Base-by-base conservation (phyloP, 768 basidiomycete species). In the Boletellus ananas region DNA sequence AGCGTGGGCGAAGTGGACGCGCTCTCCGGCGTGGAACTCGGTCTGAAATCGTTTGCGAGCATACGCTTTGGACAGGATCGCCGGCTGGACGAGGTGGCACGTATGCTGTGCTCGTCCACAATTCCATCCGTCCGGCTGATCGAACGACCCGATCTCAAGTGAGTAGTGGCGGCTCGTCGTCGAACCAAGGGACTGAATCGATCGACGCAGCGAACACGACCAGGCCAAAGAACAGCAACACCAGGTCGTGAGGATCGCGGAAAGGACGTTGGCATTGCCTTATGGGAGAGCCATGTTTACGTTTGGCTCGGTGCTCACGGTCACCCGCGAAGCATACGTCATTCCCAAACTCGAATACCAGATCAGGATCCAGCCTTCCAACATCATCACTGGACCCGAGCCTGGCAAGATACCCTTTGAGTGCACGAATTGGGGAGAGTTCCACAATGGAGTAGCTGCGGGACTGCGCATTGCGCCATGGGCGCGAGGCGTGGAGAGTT, bases 371-470 rank as follows among this genome's bases (percentile, higher is more conserved):
- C 85, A 87, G 55, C 91, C 90, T 5, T 71, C 83, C 45, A 89
- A 88, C 59, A 67, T 83, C 34, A 73, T 76, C 9, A 76, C 85
- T 29, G 66, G 77, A 14, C 82, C 85, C 1, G 90, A 91, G 50
- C 63, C 74, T n/a, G 84, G 84, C 17, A 88, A 90, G 64, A 79
- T 93, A 51, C 74, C 79, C 0, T 58, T 70, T 1, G 94, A 97
- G 37, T 85, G 84, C 27, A 69, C 81, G 6, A 79, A 76, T 45
- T 99, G 95, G 96, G 93, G 90, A n/a, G 90, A 94, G 52, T 99
- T 99, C 69, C 94, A 98, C 69, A 94, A 95, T 55, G 96, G 96
- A 10, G 95, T 96, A 0, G 92, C 93, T 8, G 90, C 92, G 4
- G 96, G 87, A 3, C 68, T 99, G 38, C 84, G 90, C 7, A 83